Base-by-base conservation (phyloP, 495 filamentous ascomycete genomes). In the Daldinia loculata region DNA sequence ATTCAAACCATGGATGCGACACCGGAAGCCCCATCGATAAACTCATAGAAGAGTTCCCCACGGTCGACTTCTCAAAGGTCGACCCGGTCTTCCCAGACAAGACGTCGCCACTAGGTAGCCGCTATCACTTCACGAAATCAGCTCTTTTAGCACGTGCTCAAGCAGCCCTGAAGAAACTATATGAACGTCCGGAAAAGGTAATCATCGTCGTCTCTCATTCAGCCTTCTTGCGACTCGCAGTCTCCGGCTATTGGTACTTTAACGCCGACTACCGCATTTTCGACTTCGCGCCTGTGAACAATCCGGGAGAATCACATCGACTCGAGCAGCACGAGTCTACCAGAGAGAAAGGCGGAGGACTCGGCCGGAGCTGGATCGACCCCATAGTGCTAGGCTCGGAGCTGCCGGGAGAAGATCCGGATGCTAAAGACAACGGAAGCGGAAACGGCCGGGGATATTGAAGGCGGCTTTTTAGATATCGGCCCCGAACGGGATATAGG, bases 211-310 rank as follows among this genome's bases (percentile, higher is more conserved):
- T 90, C 5, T 84, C 82, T 32, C 88, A 90, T 71, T 87, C 87
- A 0, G 87, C 82, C 3, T 90, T 90, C 69, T 69, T 90, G 56
- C 69, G 86, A 12, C 52, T 77, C 17, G 82, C 77, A 5, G 80
- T 89, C 26, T 80, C 80, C 6, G 78, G 83, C 4, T 76, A 76
- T 19, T 79, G 76, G 73, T 89, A 80, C 66, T 81, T 80, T 50
- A 90, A 90, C 70, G 88, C 84, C 6, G 88, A 90, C 69, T 90
- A 85, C 70, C 81, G 88, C 8, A 78, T 90, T 45, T 90, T 89
- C 69, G 85, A 89, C 3, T 87, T 89, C 61, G 82, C 78, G 32
- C 77, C 79, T 24, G 63, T 64, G 3, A 56, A 74, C 30, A 58
- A 41, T 0, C 76, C 75, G 7, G 76, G 75, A 15, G 77, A 74